These are phyloP conservation scores for Myrica gale DNA, from an alignment of 306 rosid species.

Conservation along the genomic window DNA sequence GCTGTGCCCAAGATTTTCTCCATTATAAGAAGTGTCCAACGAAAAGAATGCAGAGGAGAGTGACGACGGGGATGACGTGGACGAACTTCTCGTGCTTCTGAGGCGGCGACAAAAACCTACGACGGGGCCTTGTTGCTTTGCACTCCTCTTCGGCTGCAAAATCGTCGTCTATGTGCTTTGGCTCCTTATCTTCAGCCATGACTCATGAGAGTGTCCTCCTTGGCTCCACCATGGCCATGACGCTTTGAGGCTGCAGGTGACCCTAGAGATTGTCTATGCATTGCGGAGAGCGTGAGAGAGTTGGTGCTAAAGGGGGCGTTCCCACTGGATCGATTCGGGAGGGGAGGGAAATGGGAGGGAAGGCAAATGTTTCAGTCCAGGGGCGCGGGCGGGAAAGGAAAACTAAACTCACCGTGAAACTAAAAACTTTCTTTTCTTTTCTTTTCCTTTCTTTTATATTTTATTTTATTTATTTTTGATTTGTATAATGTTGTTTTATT, in stretches of 20 bases:
- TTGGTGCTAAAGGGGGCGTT: background rate
- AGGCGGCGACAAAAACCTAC: slow-evolving; percentile 53
- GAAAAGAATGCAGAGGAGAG: slow-evolving; percentile 65
- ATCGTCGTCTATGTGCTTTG: slow-evolving; percentile 37
- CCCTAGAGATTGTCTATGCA: slow-evolving; percentile 93
- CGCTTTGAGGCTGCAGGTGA: slow-evolving; percentile 70
- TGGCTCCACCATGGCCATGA: slow-evolving; percentile 52
- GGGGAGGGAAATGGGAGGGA: no score
- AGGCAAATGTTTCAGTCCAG: no score
- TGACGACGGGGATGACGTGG: slow-evolving; percentile 88
- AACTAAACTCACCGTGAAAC: no score
- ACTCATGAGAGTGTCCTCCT: slow-evolving; percentile 31
- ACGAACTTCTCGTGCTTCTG: slow-evolving; percentile 55
- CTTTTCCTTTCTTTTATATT: no score
- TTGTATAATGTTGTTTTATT: no score
- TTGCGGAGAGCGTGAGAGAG: slow-evolving; percentile 36
- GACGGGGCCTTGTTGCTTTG: slow-evolving; percentile 56
- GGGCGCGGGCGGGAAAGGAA: no score
- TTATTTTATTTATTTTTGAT: no score
- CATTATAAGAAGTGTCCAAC: no score
- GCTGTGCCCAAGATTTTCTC: no score
- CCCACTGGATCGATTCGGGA: no score
- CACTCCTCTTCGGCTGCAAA: slow-evolving; percentile 26
- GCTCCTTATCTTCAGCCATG: slow-evolving; percentile 16
- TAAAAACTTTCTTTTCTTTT: no score